These are phyloP conservation scores for Globisporangium emineosum DNA, from an alignment of 352 stramenopile genomes.

Conservation along the genomic window DNA sequence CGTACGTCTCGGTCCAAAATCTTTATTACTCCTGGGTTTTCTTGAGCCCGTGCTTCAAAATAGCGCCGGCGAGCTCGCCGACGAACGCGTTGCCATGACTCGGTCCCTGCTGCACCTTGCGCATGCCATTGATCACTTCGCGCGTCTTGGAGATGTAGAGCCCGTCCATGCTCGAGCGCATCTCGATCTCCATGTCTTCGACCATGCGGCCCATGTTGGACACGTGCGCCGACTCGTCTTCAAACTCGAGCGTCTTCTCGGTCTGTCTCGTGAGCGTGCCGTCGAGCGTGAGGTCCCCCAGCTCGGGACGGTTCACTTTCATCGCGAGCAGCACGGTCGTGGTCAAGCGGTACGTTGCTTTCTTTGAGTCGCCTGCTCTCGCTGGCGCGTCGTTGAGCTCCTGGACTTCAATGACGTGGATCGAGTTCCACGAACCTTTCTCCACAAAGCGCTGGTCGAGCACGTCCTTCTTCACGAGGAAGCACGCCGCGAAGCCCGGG, in stretches of 20 bases:
- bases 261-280: constrained; percentile 86
- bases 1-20: not conserved
- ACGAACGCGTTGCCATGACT: constrained; percentile 64
- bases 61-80: constrained; percentile 62
- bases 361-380: constrained; percentile 30
- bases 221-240: constrained; percentile 84
- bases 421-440: constrained; percentile 91
- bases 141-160: constrained; percentile 96
- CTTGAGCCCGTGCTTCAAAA: constrained; percentile 75
- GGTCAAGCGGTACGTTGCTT: constrained; percentile 90
- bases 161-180: constrained; percentile 89
- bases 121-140: constrained; percentile 92
- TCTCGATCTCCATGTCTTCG: constrained; percentile 95
- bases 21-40: constrained; percentile 23
- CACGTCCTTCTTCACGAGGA: constrained; percentile 94
- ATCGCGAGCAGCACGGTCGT: constrained; percentile 92
- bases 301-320: constrained; percentile 81
- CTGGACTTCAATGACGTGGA: constrained; percentile 93
- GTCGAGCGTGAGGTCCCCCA: constrained; percentile 85
- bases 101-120: constrained; percentile 73
- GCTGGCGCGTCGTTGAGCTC: constrained; percentile 29
- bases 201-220: constrained; percentile 95
- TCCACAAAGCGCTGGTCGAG: constrained; percentile 77
- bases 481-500: constrained; percentile 90
- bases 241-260: constrained; percentile 72